Evolutionary conservation across 2,329 filamentous ascomycete species (phyloP).

Genomic region (Fusarium tricinctum): DNA sequence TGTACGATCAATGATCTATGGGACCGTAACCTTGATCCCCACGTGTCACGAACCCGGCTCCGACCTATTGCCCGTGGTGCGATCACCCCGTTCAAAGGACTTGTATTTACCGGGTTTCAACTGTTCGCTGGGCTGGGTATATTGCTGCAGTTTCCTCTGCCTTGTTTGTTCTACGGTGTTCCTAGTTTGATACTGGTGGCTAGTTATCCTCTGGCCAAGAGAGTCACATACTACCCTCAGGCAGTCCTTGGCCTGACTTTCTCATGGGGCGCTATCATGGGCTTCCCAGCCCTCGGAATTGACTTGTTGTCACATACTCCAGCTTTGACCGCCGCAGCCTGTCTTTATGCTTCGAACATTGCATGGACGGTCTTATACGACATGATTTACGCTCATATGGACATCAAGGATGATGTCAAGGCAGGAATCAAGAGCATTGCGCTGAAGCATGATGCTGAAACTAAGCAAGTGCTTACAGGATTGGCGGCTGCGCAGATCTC

Average conservation of each 20-base stretch:
- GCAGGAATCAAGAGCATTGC: slow-evolving; percentile 92
- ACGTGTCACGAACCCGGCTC: slow-evolving; percentile 80
- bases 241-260: slow-evolving; percentile 86
- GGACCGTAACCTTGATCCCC: slow-evolving; percentile 88
- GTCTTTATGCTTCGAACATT: slow-evolving; percentile 82
- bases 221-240: slow-evolving; percentile 90
- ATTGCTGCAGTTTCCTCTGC: slow-evolving; percentile 79
- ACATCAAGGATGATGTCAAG: slow-evolving; percentile 86
- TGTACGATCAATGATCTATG: slow-evolving; percentile 93
- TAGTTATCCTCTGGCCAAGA: slow-evolving; percentile 85
- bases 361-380: slow-evolving; percentile 92
- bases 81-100: slow-evolving; percentile 77
- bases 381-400: slow-evolving; percentile 95
- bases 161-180: slow-evolving; percentile 82
- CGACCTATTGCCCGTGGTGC: slow-evolving; percentile 86
- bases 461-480: slow-evolving; percentile 80
- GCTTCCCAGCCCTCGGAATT: slow-evolving; percentile 85
- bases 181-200: slow-evolving; percentile 81
- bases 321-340: slow-evolving; percentile 75
- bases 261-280: slow-evolving; percentile 90
- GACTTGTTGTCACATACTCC: slow-evolving; percentile 76
- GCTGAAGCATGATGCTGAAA: slow-evolving; percentile 81
- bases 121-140: slow-evolving; percentile 80
- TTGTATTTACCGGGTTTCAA: slow-evolving; percentile 81
- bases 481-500: slow-evolving; percentile 78